phyloP scores from a whole-genome alignment of 306 rosid genomes.

The Vicia faba region DNA sequence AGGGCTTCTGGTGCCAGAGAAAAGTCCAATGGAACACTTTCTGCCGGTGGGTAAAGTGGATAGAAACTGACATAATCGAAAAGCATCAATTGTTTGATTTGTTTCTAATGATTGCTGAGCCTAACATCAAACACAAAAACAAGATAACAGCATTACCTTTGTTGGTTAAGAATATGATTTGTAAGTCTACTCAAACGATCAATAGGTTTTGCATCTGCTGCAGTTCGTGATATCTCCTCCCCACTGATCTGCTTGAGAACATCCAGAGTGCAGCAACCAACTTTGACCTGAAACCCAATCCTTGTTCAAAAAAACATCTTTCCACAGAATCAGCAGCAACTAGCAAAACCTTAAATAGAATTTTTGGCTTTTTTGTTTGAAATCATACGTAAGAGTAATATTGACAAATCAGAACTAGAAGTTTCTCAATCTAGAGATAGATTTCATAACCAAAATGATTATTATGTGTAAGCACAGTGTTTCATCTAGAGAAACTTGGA shows the following conservation, averaged over 20 bases:
- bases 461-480: conserved; percentile 4
- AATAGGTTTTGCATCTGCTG: conserved; percentile 56
- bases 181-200: conserved; percentile 91
- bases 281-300: conserved; percentile 70
- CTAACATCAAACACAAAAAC: conserved; percentile 5
- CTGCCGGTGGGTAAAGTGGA: conserved; percentile 91
- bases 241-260: conserved; percentile 90
- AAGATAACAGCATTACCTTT: conserved; percentile 48
- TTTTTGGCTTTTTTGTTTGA: background rate
- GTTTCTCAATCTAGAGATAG: conserved; percentile 19
- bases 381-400: conserved; percentile 11
- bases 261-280: conserved; percentile 87
- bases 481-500: background rate
- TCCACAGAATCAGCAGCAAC: conserved; percentile 22
- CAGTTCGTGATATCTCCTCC: conserved; percentile 84
- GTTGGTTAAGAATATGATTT: conserved; percentile 75
- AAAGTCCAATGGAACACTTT: conserved; percentile 80
- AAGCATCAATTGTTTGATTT: conserved; percentile 28
- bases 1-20: conserved; percentile 86
- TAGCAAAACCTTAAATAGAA: conserved; percentile 20
- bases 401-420: conserved; percentile 1
- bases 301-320: conserved; percentile 19
- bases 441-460: conserved; percentile 13
- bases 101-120: conserved; percentile 22
- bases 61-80: conserved; percentile 68